Base-by-base conservation (phyloP, 2,329 filamentous ascomycete genomes). In the Pseudohalonectria lignicola region DNA sequence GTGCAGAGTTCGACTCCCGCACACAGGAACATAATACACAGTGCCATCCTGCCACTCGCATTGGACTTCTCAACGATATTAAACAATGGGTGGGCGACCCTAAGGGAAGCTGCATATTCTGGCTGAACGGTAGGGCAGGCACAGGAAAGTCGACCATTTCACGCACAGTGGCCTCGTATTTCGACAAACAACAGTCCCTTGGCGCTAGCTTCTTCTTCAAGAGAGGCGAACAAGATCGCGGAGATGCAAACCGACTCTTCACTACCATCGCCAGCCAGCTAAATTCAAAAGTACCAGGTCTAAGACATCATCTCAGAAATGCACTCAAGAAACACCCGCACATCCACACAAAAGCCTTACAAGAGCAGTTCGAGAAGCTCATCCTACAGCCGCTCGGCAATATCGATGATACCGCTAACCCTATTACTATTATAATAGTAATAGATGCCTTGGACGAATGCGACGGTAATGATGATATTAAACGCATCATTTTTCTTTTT, bases 141-240 rank as follows among this genome's bases (percentile, higher is more conserved):
- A n/a, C 31, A 18, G 31, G 31, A 10, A 33, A 33, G 21, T 35
- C 33, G 33, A 35, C 33, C 33, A 35, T 35, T 11, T 35, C 13
- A 25, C 19, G 33, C 15, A 35, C 33, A 21, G 33, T 35, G 21
- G 33, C 33, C 13, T 25, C 11, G 26, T 25, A 35, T 19, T 12
- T 35, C 16, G 23, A 19, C 21, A 21, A 21, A 17, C n/a, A 19
- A 19, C n/a, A 35, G 21, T n/a, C 26, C 20, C 33, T 21, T 31
- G 53, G 50, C 17, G 56, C 55, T 3, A 62, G 54, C 41, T 67
- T 69, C 44, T 66, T 67, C 49, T 69, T 69, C 47, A 64, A 63
- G 37, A 57, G 51, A 42, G 62, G 58, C 1, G 60, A 63, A 36
- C 49, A 45, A 3, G 59, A 66, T 42, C 53, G 59, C 19, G 54